Conservation (phyloP, 495 filamentous ascomycete genomes). For the Cairneyella variabilis region DNA sequence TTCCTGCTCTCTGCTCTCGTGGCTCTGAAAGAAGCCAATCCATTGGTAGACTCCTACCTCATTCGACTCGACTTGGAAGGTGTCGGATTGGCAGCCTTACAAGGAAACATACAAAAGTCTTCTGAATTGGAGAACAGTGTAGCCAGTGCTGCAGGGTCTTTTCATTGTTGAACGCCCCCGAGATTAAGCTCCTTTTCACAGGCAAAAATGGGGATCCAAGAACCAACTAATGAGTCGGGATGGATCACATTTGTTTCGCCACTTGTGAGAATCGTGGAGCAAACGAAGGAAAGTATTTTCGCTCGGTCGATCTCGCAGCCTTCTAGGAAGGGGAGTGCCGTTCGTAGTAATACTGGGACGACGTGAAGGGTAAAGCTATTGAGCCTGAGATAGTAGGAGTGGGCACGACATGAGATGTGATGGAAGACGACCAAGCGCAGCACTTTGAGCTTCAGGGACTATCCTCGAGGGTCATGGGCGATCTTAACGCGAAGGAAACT, state of each 20-base stretch:
- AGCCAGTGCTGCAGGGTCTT: neutral
- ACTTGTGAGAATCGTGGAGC: slow-evolving; percentile 6
- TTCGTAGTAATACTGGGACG: neutral
- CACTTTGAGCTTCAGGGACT: too few species aligned
- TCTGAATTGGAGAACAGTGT: neutral
- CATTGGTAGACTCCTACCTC: slow-evolving; percentile 87
- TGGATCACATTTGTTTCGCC: slow-evolving; percentile 8
- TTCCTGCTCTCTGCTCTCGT: slow-evolving; percentile 85
- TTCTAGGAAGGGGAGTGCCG: neutral
- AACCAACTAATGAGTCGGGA: neutral
- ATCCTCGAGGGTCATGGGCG: too few species aligned
- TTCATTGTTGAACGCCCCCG: neutral
- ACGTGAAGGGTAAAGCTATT: too few species aligned
- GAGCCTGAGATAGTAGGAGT: too few species aligned
- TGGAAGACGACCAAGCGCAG: too few species aligned
- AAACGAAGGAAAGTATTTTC: neutral
- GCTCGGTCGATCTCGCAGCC: neutral
- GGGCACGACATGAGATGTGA: too few species aligned
- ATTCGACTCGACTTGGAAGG: slow-evolving; percentile 82
- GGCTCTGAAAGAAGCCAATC: slow-evolving; percentile 77
- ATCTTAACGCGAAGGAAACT: too few species aligned
- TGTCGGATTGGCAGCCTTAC: neutral
- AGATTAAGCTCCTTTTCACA: neutral
- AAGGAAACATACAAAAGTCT: neutral
- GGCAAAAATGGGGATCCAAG: neutral